These are phyloP conservation scores for Globisporangium yorkense DNA, from an alignment of 352 stramenopile species.

Conservation along the genomic window DNA sequence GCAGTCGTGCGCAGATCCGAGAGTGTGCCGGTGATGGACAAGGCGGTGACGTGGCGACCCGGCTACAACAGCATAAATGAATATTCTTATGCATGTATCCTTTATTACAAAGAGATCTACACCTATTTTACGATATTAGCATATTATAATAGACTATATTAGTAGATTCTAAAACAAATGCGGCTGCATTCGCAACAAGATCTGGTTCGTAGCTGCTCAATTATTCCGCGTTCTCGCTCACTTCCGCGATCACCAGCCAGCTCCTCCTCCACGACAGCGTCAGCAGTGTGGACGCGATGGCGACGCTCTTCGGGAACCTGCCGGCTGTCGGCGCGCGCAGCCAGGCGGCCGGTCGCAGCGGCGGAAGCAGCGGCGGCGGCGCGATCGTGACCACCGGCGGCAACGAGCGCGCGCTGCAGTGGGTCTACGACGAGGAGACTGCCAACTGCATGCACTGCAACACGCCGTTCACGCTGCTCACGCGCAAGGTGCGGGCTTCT, in stretches of 20 bases:
- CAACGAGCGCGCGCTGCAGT: slow-evolving; percentile 66
- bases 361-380: slow-evolving; percentile 16
- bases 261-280: too few species aligned
- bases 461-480: slow-evolving; percentile 76
- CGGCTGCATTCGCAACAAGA: background rate
- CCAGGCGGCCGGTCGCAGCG: slow-evolving; percentile 15
- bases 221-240: background rate
- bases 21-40: slow-evolving; percentile 6
- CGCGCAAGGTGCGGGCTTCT: slow-evolving; percentile 48
- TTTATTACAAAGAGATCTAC: too few species aligned
- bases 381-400: slow-evolving; percentile 24
- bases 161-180: background rate
- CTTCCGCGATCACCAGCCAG: background rate
- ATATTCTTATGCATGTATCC: too few species aligned
- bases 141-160: background rate
- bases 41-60: slow-evolving; percentile 4
- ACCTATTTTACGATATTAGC: background rate
- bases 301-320: slow-evolving; percentile 65
- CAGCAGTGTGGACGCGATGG: slow-evolving; percentile 24
- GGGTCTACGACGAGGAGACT: slow-evolving; percentile 82
- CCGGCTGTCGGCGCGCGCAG: slow-evolving; percentile 53
- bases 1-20: background rate
- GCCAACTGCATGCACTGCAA: slow-evolving; percentile 88
- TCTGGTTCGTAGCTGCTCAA: background rate
- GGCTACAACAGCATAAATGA: too few species aligned